Evolutionary conservation across 345 rosid genomes (phyloP), one percentile per base, ranked within the genome.

Genomic region (Gossypium australe): DNA sequence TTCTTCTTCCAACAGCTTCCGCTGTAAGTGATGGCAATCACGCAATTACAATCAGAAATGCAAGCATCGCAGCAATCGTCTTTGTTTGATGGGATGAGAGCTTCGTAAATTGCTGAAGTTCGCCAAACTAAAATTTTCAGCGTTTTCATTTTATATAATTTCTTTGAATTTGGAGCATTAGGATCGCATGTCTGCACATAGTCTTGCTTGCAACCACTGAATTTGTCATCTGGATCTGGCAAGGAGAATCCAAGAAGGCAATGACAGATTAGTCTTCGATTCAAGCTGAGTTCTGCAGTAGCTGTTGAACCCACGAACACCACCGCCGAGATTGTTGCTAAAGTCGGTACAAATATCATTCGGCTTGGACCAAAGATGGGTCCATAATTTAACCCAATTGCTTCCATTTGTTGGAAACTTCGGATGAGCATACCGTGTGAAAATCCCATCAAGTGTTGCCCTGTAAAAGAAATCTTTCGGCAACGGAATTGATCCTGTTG

Each of bases 261-360:
- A 11, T 58, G n/a, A 70, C 76, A 82, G 6, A 0, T 17, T 4
- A 78, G 80, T 73, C 73, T 78, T 38, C 53, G 60, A 17, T 64
- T 70, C 9, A 11, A 11, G 22, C 44, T 17, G 9, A 58, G 18
- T 22, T 13, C 4, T 25, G 64, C 82, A 78, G 70, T 67, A 62
- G 73, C 78, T 79, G 66, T 82, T 82, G 56, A 62, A 82, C 25
- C 84, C 82, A 44, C 84, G 76, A 9, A 72, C 22, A 11, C 84
- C 82, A 1, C 75, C 25, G 4, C 82, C 76, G 0, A 49, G 20
- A 0, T 65, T 18, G 1, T 17, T 3, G 4, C 2, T 25, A 1
- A 44, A 48, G 22, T 29, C 38, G 9, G 61, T 8, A 56, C 85
- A 82, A 10, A 73, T 82, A 24, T 76, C 9, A 0, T 12, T 29